Evolutionary conservation across 2,329 filamentous ascomycete genomes (phyloP).

Genomic region (Sarocladiaceae sp.): DNA sequence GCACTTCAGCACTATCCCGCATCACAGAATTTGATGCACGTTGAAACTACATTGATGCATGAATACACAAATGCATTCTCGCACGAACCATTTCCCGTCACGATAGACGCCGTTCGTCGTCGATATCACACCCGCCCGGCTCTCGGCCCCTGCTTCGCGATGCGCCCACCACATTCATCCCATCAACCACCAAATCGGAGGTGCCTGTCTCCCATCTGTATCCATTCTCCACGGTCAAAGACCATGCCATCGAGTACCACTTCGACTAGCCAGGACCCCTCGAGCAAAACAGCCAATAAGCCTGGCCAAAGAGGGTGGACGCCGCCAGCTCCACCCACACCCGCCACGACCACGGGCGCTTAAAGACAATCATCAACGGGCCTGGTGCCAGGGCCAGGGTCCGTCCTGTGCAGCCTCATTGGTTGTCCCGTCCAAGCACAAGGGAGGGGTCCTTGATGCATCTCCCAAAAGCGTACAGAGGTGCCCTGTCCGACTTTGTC

Average conservation of each 20-base stretch:
- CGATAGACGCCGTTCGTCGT: conserved; percentile 8
- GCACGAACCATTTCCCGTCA: conserved; percentile 1
- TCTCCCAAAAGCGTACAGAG: conserved; percentile 1
- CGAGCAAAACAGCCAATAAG: background rate
- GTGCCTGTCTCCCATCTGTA: background rate
- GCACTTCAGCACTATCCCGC: background rate
- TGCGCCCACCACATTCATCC: background rate
- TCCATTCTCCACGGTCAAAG: conserved; percentile 4
- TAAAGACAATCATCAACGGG: conserved; percentile 10
- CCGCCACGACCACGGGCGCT: conserved; percentile 7
- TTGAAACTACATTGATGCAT: background rate
- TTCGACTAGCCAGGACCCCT: background rate
- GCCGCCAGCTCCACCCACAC: conserved; percentile 7
- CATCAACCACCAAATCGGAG: conserved; percentile 5
- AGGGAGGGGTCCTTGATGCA: conserved; percentile 2
- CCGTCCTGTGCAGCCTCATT: background rate
- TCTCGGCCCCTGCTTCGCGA: background rate
- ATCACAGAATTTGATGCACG: background rate
- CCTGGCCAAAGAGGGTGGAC: background rate
- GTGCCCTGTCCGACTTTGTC: background rate
- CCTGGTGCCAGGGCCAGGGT: background rate
- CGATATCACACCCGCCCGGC: conserved; percentile 8
- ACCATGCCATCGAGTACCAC: no score
- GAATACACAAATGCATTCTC: background rate
- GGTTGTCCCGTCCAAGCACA: background rate